Conservation (phyloP, 371 early-diverging fungal genomes). For the Mortierella polycephala region DNA sequence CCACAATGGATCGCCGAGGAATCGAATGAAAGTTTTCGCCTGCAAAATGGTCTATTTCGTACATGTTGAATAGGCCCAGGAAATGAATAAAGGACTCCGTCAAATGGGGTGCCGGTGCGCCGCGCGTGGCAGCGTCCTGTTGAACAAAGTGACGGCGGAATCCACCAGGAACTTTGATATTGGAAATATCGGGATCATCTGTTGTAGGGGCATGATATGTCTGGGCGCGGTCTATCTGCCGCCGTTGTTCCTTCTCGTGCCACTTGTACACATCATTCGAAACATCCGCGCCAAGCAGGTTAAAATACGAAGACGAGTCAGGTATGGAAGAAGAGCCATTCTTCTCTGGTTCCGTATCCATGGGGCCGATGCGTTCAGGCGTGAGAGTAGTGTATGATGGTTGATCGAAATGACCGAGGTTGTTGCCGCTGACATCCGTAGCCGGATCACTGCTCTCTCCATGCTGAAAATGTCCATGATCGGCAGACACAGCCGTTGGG, state of each 20-base stretch:
- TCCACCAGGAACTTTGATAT: constrained; percentile 74
- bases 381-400: too few relatives aligned
- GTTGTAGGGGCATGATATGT: constrained; percentile 36
- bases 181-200: constrained; percentile 8
- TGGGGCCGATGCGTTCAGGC: too few relatives aligned
- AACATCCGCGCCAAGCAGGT: constrained; percentile 61
- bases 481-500: background rate
- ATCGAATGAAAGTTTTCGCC: constrained; percentile 71
- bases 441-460: too few relatives aligned
- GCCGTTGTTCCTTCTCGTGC: constrained; percentile 50
- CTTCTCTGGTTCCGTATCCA: too few relatives aligned
- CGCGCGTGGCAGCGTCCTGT: constrained; percentile 57
- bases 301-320: constrained; percentile 21
- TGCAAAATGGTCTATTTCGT: constrained; percentile 74
- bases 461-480: too few relatives aligned
- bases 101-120: constrained; percentile 41
- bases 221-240: constrained; percentile 17
- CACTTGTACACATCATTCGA: constrained; percentile 72
- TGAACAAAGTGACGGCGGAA: constrained; percentile 76
- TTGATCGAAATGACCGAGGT: too few relatives aligned
- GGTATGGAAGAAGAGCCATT: background rate
- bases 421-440: too few relatives aligned
- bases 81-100: constrained; percentile 78
- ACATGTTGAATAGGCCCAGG: constrained; percentile 63
- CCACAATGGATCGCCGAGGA: constrained; percentile 27